Conservation (phyloP, 768 basidiomycete species). For the Hemileccinum rubropunctum region DNA sequence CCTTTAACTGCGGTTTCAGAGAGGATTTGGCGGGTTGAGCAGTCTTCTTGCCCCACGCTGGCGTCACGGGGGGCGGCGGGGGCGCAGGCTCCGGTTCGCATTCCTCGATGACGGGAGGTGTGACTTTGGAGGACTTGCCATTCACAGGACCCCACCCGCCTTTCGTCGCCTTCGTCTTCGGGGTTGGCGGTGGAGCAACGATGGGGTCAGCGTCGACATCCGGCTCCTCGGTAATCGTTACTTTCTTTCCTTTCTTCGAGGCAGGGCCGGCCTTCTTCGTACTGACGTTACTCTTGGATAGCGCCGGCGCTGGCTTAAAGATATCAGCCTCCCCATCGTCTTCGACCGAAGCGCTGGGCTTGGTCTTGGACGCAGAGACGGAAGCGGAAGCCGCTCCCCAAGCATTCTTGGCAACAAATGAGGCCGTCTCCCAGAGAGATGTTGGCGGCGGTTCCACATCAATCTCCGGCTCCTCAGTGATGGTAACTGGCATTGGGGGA, state of each 20-base stretch:
- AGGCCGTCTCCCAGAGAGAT: conserved; percentile 17
- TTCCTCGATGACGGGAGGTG: conserved; percentile 8
- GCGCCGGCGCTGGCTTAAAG: not conserved
- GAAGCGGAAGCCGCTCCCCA: conserved; percentile 8
- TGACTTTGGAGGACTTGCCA: conserved; percentile 21
- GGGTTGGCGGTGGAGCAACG: conserved; percentile 9
- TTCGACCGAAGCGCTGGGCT: not conserved
- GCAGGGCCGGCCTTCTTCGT: conserved; percentile 12
- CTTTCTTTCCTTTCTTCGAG: conserved; percentile 24
- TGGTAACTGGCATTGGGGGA: conserved; percentile 12
- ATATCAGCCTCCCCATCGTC: conserved; percentile 7
- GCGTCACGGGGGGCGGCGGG: not conserved
- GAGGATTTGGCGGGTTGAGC: conserved; percentile 1
- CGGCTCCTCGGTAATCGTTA: conserved; percentile 25
- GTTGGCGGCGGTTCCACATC: conserved; percentile 20
- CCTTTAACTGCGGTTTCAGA: conserved; percentile 20
- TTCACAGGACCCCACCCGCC: conserved; percentile 20
- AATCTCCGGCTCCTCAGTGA: conserved; percentile 17
- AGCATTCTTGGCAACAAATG: conserved; percentile 10
- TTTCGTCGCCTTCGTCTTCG: conserved; percentile 13
- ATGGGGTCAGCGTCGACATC: conserved; percentile 27
- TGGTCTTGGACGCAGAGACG: conserved; percentile 4
- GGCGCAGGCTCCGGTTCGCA: conserved; percentile 8
- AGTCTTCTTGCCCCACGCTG: conserved; percentile 16
- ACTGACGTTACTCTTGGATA: conserved; percentile 2